Base-by-base conservation (phyloP, 495 filamentous ascomycete species). In the Lindgomyces ingoldianus region DNA sequence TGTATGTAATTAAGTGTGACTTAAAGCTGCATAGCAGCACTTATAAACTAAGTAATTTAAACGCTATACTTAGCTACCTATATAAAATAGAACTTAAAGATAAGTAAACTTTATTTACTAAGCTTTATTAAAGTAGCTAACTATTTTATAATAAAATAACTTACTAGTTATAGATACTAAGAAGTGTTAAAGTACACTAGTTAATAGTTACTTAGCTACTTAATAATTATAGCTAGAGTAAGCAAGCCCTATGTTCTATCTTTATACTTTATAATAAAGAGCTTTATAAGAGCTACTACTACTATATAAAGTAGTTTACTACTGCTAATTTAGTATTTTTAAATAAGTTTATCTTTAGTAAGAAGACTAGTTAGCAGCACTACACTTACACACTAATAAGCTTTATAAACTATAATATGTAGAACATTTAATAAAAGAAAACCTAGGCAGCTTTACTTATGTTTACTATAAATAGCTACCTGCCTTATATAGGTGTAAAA, bases 331-430 rank as follows among this genome's bases (percentile, higher is more conserved):
- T 51, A 45, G 24, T 58, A 26, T 58, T 46, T 48, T 11, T 48
- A 19, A 12, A 46, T 30, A n/a, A 58, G 24, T 58, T 12, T 3
- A 58, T 47, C 22, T 48, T 58, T 24, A 58, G 47, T 19, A 24
- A 58, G 55, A 58, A 58, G 24, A 47, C 41, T 58, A 39, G 55
- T 1, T 58, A 39, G 55, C 42, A 41, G 42, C 55, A 58, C 24
- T 4, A 58, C 10, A 26, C 55, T 3, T 58, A 58, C 25, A 22
- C 21, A 4, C 55, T 41, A 2, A 33, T 58, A 2, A 39, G 55
- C 41, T n/a, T 22, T 21, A n/a, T 1, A 30, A 10, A 11, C 9
- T 10, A 41, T 6, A 30, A 58, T 25, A n/a, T 25, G 1, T 22
- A 47, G 42, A 25, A 48, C 16, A 19, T 58, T 3, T 4, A 25